A percentile compares a stretch with the other conserved stretches of the same genome.
These are phyloP conservation scores for Pleurotus pulmonarius DNA, from an alignment of 768 basidiomycete species.

Conservation along the genomic window DNA sequence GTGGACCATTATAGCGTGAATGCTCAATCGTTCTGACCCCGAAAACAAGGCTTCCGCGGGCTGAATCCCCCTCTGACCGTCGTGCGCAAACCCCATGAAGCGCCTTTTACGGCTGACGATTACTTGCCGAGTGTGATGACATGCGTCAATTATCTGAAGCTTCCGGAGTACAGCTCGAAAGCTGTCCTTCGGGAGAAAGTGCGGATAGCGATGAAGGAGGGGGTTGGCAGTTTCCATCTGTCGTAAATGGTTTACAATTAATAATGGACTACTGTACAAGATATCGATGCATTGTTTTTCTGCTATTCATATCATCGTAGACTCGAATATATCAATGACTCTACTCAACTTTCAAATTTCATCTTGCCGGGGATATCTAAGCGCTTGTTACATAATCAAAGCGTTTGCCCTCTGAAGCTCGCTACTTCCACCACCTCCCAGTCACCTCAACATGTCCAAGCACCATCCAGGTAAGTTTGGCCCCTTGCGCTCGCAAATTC, in stretches of 20 bases:
- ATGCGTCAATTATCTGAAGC: constrained; percentile 94
- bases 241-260: constrained; percentile 48
- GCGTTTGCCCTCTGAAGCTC: no score
- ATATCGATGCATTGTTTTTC: constrained; percentile 10
- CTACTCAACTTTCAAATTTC: neutral
- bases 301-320: constrained; percentile 6
- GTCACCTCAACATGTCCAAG: constrained; percentile 65
- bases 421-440: neutral
- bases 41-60: constrained; percentile 78
- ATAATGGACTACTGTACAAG: constrained; percentile 9
- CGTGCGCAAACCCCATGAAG: constrained; percentile 94
- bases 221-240: constrained; percentile 95
- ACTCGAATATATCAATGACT: no score
- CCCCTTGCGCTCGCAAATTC: neutral
- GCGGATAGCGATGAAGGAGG: constrained; percentile 83
- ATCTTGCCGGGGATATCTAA: neutral
- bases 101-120: constrained; percentile 86
- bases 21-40: neutral
- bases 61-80: constrained; percentile 93
- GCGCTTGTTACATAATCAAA: no score
- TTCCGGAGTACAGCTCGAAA: constrained; percentile 93
- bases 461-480: constrained; percentile 72
- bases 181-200: constrained; percentile 82
- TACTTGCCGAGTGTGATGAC: constrained; percentile 99
- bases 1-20: constrained; percentile 17